Base-by-base conservation (phyloP, 352 stramenopile genomes). In the Elongisporangium prolatum region DNA sequence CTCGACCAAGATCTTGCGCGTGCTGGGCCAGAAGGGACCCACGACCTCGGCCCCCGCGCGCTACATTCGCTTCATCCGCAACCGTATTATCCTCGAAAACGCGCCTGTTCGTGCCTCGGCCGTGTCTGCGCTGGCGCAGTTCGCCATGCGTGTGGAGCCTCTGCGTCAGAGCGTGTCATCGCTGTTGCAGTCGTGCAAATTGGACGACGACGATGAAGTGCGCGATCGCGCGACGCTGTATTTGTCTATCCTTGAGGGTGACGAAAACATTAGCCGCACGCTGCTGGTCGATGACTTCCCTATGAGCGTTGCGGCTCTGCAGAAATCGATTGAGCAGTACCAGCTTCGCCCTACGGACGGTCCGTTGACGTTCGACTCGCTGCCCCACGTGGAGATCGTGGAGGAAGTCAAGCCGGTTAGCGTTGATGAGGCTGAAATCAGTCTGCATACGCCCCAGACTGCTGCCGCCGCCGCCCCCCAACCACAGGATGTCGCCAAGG, bases 21-120 rank as follows among this genome's bases (percentile, higher is more conserved):
- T 99, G 11, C 69, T 99, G 20, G 97, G 96, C 20, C 81, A 97
- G 59, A 83, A 98, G 54, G 98, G 96, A 13, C 97, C 97, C 0
- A 95, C 75, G 40, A 99, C 97, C 0, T 89, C 85, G 4, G 80
- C 87, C n/a, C 97, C 97, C 3, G 93, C 95, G 10, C 84, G 95
- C 22, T 99, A 99, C 92, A 99, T 99, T 67, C 95, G 97, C 54
- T 99, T 99, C 73, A 98, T 99, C 54, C 99, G 98, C 75, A 99
- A 99, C 84, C 93, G 97, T 49, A 88, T 99, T 50, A 99, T 99
- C 71, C 74, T 99, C 21, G 98, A 99, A 72, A 99, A 99, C 70
- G 90, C 97, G 0, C 77, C 90, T 11, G 94, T 99, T 50, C 87
- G 98, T 50, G 97, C 98, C 10, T 98, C 98, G 11, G 97, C 98